Percentiles rank a stretch among this genome's conserved stretches.
These are phyloP conservation scores for Rosa hybrid DNA, from an alignment of 331 rosid species.

Conservation along the genomic window DNA sequence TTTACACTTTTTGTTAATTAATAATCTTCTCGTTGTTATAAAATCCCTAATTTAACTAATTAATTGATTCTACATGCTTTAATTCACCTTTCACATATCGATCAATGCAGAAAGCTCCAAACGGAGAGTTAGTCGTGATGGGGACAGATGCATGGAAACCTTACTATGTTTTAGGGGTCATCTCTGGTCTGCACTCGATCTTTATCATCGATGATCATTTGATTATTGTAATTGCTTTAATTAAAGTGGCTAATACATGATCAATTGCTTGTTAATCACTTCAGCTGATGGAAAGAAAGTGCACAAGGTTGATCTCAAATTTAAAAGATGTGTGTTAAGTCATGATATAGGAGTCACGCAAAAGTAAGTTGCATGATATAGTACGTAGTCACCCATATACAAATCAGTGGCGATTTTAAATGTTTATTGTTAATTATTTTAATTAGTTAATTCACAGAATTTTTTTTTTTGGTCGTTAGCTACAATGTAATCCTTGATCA, in stretches of 20 bases:
- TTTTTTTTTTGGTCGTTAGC: constrained; percentile 30
- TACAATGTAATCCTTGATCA: constrained; percentile 44
- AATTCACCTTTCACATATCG: no score
- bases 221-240: neutral
- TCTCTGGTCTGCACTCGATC: constrained; percentile 47
- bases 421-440: no score
- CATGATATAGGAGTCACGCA: constrained; percentile 69
- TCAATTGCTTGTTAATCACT: neutral
- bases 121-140: constrained; percentile 47
- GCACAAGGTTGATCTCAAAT: constrained; percentile 57
- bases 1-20: neutral
- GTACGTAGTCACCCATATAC: no score
- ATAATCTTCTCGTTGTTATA: neutral
- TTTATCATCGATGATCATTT: neutral
- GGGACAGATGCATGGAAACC: constrained; percentile 59
- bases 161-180: constrained; percentile 51
- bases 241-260: neutral
- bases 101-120: constrained; percentile 48
- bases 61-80: neutral
- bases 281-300: constrained; percentile 64
- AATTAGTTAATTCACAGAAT: no score
- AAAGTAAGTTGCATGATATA: constrained; percentile 32
- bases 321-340: constrained; percentile 47
- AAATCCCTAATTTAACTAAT: neutral
- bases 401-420: no score